These are phyloP conservation scores for Ampelomyces quisqualis DNA, from an alignment of 2,329 filamentous ascomycete species.

Conservation along the genomic window DNA sequence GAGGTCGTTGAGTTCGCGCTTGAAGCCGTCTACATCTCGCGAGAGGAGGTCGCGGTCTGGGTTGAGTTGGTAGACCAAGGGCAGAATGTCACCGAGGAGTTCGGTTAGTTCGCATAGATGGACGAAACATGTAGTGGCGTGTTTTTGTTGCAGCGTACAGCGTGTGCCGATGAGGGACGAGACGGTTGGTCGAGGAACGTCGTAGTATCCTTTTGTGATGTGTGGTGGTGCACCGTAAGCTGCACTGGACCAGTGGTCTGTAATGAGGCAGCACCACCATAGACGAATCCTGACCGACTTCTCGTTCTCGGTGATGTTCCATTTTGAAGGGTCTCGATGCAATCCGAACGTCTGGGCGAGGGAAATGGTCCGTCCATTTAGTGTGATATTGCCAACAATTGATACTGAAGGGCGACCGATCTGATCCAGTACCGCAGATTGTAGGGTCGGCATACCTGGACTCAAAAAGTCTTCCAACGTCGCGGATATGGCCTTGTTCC, in stretches of 20 bases:
- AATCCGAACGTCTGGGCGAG: conserved; percentile 58
- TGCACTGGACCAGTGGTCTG: conserved; percentile 59
- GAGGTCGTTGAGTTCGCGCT: conserved; percentile 37
- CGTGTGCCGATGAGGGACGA: conserved; percentile 43
- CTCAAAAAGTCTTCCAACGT: conserved; percentile 48
- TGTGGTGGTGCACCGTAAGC: conserved; percentile 58
- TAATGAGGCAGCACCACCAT: conserved; percentile 60
- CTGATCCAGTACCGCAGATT: conserved; percentile 45
- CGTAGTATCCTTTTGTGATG: conserved; percentile 55
- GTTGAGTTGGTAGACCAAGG: conserved; percentile 42
- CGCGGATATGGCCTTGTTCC: conserved; percentile 47
- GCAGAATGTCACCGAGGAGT: conserved; percentile 44
- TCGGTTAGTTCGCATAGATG: conserved; percentile 54
- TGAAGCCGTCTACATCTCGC: conserved; percentile 34
- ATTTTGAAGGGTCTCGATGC: conserved; percentile 56
- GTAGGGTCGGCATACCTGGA: conserved; percentile 44
- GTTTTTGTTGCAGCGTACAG: conserved; percentile 45
- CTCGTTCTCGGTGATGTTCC: conserved; percentile 54
- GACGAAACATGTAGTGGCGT: conserved; percentile 54
- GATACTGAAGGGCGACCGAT: conserved; percentile 45
- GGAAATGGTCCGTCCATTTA: conserved; percentile 55
- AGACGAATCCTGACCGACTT: conserved; percentile 55
- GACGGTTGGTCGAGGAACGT: conserved; percentile 56
- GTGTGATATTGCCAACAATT: conserved; percentile 53
- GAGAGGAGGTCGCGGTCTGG: conserved; percentile 31